A percentile compares a stretch with the other conserved stretches of the same genome.
Evolutionary conservation across 495 filamentous ascomycete species (phyloP).

Genomic region (Apiosordaria backusii): DNA sequence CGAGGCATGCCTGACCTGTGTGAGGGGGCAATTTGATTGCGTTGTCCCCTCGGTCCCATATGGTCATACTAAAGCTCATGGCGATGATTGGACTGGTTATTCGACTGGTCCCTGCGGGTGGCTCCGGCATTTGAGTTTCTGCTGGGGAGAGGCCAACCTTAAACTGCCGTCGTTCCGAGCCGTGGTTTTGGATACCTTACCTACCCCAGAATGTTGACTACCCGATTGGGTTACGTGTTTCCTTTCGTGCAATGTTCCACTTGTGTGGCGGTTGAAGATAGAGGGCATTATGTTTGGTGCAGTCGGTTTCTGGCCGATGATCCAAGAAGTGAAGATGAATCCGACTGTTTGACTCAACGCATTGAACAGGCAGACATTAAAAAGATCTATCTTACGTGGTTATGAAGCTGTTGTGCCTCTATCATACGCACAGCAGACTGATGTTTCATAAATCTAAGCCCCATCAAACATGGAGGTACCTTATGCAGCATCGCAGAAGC

Average conservation of each 20-base stretch:
- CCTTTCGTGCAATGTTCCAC: background rate
- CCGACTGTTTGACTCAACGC: background rate
- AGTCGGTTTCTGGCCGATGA: background rate
- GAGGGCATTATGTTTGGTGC: background rate
- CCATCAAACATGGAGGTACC: too few relatives aligned
- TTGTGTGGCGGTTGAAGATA: background rate
- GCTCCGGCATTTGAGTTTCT: slow-evolving; percentile 17
- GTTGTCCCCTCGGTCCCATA: background rate
- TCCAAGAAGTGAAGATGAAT: background rate
- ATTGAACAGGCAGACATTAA: too few relatives aligned
- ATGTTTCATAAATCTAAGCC: too few relatives aligned
- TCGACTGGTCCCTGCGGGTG: slow-evolving; percentile 15
- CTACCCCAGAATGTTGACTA: background rate
- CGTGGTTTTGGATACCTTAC: background rate
- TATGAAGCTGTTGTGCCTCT: too few relatives aligned
- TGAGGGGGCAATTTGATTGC: background rate
- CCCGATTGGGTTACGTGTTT: background rate
- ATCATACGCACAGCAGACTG: too few relatives aligned
- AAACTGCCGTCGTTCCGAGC: slow-evolving; percentile 10
- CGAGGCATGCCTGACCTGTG: background rate
- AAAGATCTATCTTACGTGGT: too few relatives aligned
- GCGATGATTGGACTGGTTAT: slow-evolving; percentile 4
- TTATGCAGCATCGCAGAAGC: background rate
- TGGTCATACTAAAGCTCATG: background rate
- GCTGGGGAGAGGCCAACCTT: slow-evolving; percentile 2